Conservation (phyloP, 192 early-diverging fungal species). For the Linnemannia hyalina region DNA sequence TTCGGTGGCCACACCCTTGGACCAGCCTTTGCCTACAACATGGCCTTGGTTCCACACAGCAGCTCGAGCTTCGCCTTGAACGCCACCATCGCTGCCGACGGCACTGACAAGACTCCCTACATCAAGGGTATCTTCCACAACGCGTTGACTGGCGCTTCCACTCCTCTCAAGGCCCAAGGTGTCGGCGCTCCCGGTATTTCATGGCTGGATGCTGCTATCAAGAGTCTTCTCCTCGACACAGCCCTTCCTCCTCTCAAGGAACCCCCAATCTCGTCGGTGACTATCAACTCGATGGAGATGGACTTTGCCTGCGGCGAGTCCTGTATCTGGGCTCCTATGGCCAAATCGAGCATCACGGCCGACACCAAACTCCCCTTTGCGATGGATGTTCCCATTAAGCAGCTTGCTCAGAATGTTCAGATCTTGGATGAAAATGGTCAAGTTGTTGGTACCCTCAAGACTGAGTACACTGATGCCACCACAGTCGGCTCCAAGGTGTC, state of each 20-base stretch:
- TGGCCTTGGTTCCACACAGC: background rate
- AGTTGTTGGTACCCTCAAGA: constrained; percentile 26
- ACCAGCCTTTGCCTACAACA: constrained; percentile 13
- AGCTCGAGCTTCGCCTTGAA: constrained; percentile 20
- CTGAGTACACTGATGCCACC: constrained; percentile 12
- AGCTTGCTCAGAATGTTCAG: constrained; percentile 59
- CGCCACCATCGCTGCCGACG: constrained; percentile 18
- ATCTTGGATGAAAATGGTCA: constrained; percentile 32
- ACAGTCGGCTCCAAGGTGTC: constrained; percentile 57
- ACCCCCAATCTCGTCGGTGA: constrained; percentile 57
- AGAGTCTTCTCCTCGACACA: constrained; percentile 5
- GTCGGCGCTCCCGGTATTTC: constrained; percentile 35
- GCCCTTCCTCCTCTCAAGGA: constrained; percentile 14
- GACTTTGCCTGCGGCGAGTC: constrained; percentile 44
- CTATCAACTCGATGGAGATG: constrained; percentile 62
- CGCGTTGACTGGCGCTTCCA: constrained; percentile 16
- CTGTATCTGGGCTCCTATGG: constrained; percentile 57
- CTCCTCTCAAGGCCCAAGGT: constrained; percentile 17
- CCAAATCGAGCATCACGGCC: constrained; percentile 59
- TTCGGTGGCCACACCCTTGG: constrained; percentile 26
- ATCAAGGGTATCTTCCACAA: constrained; percentile 24
- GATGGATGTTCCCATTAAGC: constrained; percentile 59
- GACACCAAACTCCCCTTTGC: constrained; percentile 68
- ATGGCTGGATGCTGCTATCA: constrained; percentile 45
- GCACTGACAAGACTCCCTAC: background rate